Percentiles rank a stretch among this genome's conserved stretches.
Conservation (phyloP, 805 yeast genomes). For the Candida tibetensis region DNA sequence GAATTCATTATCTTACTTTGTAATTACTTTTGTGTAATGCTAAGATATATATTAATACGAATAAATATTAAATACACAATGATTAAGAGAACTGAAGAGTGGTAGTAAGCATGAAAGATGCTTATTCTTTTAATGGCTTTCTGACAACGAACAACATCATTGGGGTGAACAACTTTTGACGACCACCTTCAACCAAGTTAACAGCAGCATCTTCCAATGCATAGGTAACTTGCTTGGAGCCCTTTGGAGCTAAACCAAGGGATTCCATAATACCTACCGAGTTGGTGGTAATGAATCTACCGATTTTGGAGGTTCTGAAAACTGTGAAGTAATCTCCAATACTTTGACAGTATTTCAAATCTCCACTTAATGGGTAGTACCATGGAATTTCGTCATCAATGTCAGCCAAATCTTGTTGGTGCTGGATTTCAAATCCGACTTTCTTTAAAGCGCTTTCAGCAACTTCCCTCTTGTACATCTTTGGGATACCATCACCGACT, state of each 20-base stretch:
- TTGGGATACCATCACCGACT: slow-evolving; percentile 98
- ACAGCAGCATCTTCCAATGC: slow-evolving; percentile 98
- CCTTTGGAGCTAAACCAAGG: slow-evolving; percentile 88
- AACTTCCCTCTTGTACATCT: slow-evolving; percentile 83
- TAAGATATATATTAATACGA: too few species aligned
- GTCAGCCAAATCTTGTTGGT: slow-evolving; percentile 80
- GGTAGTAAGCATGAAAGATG: too few species aligned
- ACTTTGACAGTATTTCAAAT: slow-evolving; percentile 82
- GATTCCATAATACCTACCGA: slow-evolving; percentile 80
- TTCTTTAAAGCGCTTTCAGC: slow-evolving; percentile 82
- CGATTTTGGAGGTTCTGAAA: slow-evolving; percentile 82
- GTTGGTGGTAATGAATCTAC: slow-evolving; percentile 82
- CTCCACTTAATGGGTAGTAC: slow-evolving; percentile 97
- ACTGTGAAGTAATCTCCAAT: slow-evolving; percentile 76
- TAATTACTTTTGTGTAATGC: background rate
- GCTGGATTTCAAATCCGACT: slow-evolving; percentile 83
- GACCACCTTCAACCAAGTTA: slow-evolving; percentile 91
- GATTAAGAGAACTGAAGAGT: too few species aligned
- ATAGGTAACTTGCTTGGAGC: slow-evolving; percentile 78
- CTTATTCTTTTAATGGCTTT: slow-evolving; percentile 70
- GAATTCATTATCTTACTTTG: background rate
- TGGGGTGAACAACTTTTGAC: slow-evolving; percentile 87
- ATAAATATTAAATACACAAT: too few species aligned
- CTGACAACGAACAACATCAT: slow-evolving; percentile 91
- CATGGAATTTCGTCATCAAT: slow-evolving; percentile 84